Conservation (phyloP, 2,329 filamentous ascomycete species). For the Xylariaceae sp. region DNA sequence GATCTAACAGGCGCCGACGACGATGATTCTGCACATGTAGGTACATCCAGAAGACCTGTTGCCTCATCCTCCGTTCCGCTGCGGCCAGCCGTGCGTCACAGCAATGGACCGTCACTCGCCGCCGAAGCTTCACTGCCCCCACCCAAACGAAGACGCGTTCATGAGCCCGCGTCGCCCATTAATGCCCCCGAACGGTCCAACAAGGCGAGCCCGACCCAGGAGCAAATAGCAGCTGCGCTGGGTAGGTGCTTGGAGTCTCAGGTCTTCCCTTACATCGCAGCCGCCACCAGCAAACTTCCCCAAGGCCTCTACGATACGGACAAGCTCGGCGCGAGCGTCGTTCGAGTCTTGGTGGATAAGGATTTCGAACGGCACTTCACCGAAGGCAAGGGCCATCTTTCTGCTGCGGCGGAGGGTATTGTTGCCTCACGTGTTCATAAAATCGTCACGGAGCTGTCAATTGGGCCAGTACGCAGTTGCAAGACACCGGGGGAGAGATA, state of each 20-base stretch:
- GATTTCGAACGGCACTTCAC: constrained; percentile 22
- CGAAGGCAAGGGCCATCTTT: constrained; percentile 18
- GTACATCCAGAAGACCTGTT: too few relatives aligned
- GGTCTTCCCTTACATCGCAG: constrained; percentile 28
- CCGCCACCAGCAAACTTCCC: constrained; percentile 14
- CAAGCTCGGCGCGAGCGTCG: constrained; percentile 20
- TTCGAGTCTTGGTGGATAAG: constrained; percentile 19
- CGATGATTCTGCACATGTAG: constrained; percentile 5
- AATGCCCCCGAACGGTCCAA: too few relatives aligned
- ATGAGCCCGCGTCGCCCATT: too few relatives aligned
- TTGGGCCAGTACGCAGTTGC: constrained; percentile 21
- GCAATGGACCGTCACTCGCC: too few relatives aligned
- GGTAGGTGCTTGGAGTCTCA: constrained; percentile 23
- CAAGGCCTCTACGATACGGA: constrained; percentile 20
- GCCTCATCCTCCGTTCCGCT: too few relatives aligned
- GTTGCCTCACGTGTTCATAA: constrained; percentile 19
- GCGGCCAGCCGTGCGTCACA: too few relatives aligned
- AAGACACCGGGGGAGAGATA: background rate
- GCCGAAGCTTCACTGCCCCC: too few relatives aligned
- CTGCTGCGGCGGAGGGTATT: constrained; percentile 13
- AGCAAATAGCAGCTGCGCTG: constrained; percentile 12
- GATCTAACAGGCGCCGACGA: constrained; percentile 20
- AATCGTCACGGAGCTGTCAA: constrained; percentile 18
- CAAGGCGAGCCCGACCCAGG: too few relatives aligned
- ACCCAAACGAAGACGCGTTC: too few relatives aligned